Evolutionary conservation across 257 asterid species (phyloP).

Genomic region (Verbascum thapsus): DNA sequence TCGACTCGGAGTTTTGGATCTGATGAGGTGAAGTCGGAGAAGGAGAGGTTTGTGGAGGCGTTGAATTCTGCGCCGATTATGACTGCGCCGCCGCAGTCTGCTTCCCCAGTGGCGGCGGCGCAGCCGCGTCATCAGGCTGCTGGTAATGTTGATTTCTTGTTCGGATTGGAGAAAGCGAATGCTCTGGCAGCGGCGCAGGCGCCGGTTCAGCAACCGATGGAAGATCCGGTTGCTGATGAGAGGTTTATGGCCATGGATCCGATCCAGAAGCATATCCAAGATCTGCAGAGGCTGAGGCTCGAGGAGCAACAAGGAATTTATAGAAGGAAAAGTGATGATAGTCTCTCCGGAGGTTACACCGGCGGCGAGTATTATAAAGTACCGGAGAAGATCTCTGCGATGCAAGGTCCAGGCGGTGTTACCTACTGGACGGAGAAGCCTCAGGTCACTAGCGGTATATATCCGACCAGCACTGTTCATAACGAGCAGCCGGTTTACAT

Average conservation of each 20-base stretch:
- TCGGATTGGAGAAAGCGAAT: constrained; percentile 66
- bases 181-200: constrained; percentile 30
- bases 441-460: constrained; percentile 55
- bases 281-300: constrained; percentile 77
- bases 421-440: constrained; percentile 66
- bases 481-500: constrained; percentile 75
- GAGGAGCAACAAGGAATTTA: constrained; percentile 74
- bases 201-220: constrained; percentile 37
- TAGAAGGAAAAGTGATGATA: constrained; percentile 62
- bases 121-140: constrained; percentile 43
- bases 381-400: constrained; percentile 55
- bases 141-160: constrained; percentile 59
- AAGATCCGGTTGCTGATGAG: constrained; percentile 55
- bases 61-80: constrained; percentile 78
- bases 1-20: constrained; percentile 70
- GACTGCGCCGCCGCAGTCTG: constrained; percentile 46
- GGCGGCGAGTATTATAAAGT: constrained; percentile 65
- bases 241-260: constrained; percentile 66
- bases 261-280: constrained; percentile 95
- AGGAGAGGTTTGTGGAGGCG: constrained; percentile 93
- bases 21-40: constrained; percentile 76
- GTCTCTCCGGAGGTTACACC: constrained; percentile 41
- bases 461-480: constrained; percentile 41
- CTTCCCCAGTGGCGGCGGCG: constrained; percentile 27
- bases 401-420: constrained; percentile 43